Base-by-base conservation (phyloP, 352 stramenopile species). In the Globisporangium cylindrosporum region DNA sequence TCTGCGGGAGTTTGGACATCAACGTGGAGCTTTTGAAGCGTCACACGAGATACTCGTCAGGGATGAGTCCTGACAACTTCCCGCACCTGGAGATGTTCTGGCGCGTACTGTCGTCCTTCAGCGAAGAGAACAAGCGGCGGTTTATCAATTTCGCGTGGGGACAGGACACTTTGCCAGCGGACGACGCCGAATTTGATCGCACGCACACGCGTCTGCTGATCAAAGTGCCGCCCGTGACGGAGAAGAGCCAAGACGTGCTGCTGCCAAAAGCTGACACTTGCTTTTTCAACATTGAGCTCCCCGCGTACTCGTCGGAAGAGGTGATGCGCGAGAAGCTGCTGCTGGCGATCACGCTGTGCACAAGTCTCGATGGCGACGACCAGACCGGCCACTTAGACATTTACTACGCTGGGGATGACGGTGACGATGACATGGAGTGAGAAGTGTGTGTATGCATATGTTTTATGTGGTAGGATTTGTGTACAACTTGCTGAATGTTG, bases 101-200 rank as follows among this genome's bases (percentile, higher is more conserved):
- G 87, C 73, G 73, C 4, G 85, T 91, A 12, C 66, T 95, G 10
- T 68, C 66, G 7, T 57, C 64, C 6, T 89, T 93, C 27, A 91
- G 70, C 25, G 81, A 90, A 59, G 82, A 89, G 34, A 90, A 95
- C 71, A 93, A 91, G 69, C 82, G 83, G 5, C 80, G 81, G 0
- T 95, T 95, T 62, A 90, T 95, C 66, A 92, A 92, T 59, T 95
- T 95, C 64, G 87, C 87, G 1, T 95, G 87, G 87, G 87, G 87
- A 5, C 87, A 95, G 72, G 84, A 93, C 59, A 91, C 85, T 0
- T 62, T 95, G 20, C 87, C 87, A 1, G 82, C 80, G 0, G 85
- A 90, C 59, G 87, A 95, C 62, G 87, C 82, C 4, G 87, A 93
- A 69, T 95, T 93, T 49, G 82, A 92, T 72, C 81, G 84, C 1